These are phyloP conservation scores for Chrysoporthe deuterocubensis DNA, from an alignment of 2,329 filamentous ascomycete genomes.

Conservation along the genomic window DNA sequence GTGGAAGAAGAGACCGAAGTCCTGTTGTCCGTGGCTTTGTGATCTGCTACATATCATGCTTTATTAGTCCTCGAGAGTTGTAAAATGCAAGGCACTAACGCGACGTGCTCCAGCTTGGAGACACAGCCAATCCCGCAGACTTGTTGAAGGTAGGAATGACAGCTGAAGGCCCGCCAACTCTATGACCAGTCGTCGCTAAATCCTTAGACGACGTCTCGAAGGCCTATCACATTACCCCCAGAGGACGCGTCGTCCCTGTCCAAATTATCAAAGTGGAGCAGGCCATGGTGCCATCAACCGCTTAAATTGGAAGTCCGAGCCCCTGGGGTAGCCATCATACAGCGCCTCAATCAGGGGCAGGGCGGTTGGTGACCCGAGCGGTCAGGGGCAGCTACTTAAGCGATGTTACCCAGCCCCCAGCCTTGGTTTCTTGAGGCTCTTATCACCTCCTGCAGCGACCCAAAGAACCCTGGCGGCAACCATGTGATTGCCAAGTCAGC, in stretches of 20 bases:
- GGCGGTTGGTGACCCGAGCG: neutral
- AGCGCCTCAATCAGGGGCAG: slow-evolving; percentile 1
- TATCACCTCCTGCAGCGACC: neutral
- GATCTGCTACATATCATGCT: no score
- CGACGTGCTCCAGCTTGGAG: no score
- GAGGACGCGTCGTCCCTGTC: neutral
- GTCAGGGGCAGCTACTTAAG: neutral
- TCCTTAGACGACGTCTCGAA: no score
- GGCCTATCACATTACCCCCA: neutral
- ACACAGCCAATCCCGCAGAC: no score
- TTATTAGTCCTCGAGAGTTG: no score
- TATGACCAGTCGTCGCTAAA: no score
- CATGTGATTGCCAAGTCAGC: neutral
- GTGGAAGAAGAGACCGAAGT: no score
- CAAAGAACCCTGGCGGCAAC: neutral
- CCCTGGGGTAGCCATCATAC: neutral
- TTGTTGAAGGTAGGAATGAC: no score
- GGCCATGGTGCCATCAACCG: neutral
- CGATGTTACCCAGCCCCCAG: neutral
- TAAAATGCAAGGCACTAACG: no score
- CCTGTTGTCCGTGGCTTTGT: no score
- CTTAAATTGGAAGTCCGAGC: neutral
- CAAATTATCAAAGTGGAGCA: no score
- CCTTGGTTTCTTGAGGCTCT: neutral
- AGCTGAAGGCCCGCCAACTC: no score